Percentiles rank a stretch among this genome's conserved stretches.
Evolutionary conservation across 352 stramenopile species (phyloP).

Genomic region (Phytophthora crassamura): DNA sequence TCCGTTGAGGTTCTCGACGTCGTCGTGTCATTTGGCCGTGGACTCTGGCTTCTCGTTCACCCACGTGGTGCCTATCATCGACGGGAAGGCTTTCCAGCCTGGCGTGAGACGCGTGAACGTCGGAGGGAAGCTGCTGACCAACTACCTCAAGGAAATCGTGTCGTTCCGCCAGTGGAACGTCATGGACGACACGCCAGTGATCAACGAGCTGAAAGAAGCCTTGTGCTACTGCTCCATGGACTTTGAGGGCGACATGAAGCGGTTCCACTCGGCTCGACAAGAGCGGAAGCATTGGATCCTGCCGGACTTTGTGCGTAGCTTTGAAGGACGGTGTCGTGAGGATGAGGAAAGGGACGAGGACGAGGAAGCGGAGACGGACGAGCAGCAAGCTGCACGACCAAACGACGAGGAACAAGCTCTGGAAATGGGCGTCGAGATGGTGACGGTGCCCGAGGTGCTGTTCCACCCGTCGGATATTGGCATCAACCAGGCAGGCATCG

Average conservation of each 20-base stretch:
- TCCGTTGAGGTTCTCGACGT: slow-evolving; percentile 48
- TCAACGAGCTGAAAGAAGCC: slow-evolving; percentile 89
- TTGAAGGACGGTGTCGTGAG: slow-evolving; percentile 54
- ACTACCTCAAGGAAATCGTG: slow-evolving; percentile 97
- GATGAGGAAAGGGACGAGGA: slow-evolving; percentile 33
- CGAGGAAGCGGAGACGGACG: slow-evolving; percentile 1
- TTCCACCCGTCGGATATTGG: slow-evolving; percentile 94
- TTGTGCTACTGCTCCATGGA: slow-evolving; percentile 91
- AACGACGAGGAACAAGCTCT: slow-evolving; percentile 68
- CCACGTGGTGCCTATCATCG: slow-evolving; percentile 92
- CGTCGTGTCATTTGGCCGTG: slow-evolving; percentile 84
- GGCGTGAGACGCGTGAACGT: slow-evolving; percentile 90
- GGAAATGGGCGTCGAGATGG: slow-evolving; percentile 87
- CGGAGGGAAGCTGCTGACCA: slow-evolving; percentile 96
- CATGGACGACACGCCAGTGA: slow-evolving; percentile 88
- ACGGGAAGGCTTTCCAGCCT: slow-evolving; percentile 53
- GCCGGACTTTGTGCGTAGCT: slow-evolving; percentile 81
- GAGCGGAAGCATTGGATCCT: slow-evolving; percentile 77
- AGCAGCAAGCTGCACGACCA: slow-evolving; percentile 2
- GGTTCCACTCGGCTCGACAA: slow-evolving; percentile 44
- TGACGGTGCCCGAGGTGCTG: slow-evolving; percentile 91
- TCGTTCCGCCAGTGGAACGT: slow-evolving; percentile 97
- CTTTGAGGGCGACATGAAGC: slow-evolving; percentile 80
- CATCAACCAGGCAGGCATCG: slow-evolving; percentile 86
- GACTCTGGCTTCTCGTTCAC: slow-evolving; percentile 97